Conservation (phyloP, 2,329 filamentous ascomycete genomes). For the Pseudogymnoascus sp. region DNA sequence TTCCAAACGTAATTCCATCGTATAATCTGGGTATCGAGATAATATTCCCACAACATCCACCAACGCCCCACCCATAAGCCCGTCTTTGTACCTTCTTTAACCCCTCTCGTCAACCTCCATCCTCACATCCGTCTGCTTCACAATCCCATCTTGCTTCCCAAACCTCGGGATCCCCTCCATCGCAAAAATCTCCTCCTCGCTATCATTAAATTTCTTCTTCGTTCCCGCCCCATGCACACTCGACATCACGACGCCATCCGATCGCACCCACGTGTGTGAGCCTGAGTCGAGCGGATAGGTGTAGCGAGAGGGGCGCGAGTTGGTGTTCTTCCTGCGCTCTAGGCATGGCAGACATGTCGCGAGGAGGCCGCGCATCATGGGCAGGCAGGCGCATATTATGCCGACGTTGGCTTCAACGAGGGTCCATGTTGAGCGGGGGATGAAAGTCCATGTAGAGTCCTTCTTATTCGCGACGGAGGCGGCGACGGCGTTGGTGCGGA, state of each 20-base stretch:
- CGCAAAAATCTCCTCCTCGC: not conserved
- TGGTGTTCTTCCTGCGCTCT: not conserved
- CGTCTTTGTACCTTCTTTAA: not conserved
- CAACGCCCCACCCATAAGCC: not conserved
- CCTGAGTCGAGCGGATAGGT: not conserved
- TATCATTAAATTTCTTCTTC: not conserved
- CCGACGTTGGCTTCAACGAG: conserved; percentile 31
- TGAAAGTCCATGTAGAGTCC: conserved; percentile 42
- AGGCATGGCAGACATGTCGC: conserved; percentile 1
- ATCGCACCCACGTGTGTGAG: not conserved
- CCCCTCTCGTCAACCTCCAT: not conserved
- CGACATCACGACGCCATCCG: not conserved
- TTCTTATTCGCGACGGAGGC: conserved; percentile 5
- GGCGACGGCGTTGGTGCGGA: conserved; percentile 32
- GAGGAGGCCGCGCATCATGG: conserved; percentile 22
- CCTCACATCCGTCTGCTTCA: not conserved
- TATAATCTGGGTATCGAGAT: not conserved
- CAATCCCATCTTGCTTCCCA: not conserved
- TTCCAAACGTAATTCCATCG: not conserved
- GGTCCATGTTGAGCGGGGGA: conserved; percentile 31
- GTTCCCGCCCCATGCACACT: not conserved
- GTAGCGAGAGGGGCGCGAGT: not conserved
- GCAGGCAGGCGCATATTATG: conserved; percentile 34
- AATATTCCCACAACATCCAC: not conserved
- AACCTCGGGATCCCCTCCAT: not conserved